phyloP scores from a whole-genome alignment of 108 stramenopile species.

The Cyclostephanos tholiformis region DNA sequence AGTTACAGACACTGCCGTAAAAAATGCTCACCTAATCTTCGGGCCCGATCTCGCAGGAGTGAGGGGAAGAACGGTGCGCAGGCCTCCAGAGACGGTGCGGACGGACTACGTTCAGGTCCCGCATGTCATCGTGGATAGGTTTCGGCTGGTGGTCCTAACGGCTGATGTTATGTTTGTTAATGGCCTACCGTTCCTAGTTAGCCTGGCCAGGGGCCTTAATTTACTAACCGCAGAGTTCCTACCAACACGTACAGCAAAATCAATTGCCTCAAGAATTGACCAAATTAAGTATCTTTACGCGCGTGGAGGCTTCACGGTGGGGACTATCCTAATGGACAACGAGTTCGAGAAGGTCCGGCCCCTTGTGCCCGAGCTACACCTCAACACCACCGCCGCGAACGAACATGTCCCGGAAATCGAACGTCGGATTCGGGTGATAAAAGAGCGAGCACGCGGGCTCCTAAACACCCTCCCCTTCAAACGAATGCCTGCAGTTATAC shows the following conservation, averaged over 20 bases:
- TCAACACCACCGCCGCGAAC: slow-evolving; percentile 29
- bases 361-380: not conserved
- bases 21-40: too few species aligned
- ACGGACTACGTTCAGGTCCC: not conserved
- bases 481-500: not conserved
- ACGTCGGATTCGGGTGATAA: slow-evolving; percentile 11
- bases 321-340: not conserved
- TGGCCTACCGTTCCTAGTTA: slow-evolving; percentile 32
- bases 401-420: slow-evolving; percentile 38
- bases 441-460: not conserved
- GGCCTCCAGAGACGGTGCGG: not conserved
- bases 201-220: not conserved
- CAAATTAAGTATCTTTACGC: too few species aligned
- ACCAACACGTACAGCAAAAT: too few species aligned
- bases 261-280: too few species aligned
- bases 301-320: not conserved
- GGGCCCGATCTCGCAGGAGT: too few species aligned
- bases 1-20: too few species aligned
- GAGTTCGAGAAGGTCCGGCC: slow-evolving; percentile 18
- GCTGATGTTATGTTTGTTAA: too few species aligned
- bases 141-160: not conserved
- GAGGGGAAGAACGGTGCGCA: not conserved
- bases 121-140: not conserved
- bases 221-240: too few species aligned
- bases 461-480: not conserved